Base-by-base conservation (phyloP, 2,329 filamentous ascomycete species). In the Lithohypha guttulata region DNA sequence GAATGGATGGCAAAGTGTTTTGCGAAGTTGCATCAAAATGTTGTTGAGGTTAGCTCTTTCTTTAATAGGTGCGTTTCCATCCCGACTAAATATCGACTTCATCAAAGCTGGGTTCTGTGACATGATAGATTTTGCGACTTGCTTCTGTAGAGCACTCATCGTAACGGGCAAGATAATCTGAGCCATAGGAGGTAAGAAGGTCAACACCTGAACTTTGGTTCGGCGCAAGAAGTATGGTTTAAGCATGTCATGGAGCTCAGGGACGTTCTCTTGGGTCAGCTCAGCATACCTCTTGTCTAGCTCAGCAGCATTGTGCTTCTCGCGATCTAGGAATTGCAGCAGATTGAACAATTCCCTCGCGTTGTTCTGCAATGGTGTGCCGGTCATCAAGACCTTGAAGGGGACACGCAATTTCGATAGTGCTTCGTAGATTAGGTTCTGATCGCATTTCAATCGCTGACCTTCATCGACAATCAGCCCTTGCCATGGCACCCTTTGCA, bases 141-240 rank as follows among this genome's bases (percentile, higher is more conserved):
- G 91, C 65, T 94, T 91, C 57, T 98, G 93, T 9, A 98, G 68
- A 10, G 85, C 70, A 2, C 84, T 87, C 87, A 96, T 95, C 2
- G 84, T 87, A n/a, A 98, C 79, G 0, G 91, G 91, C 3, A 98
- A 65, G 45, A 98, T 96, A 51, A 98, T 86, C 54, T 96, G 89
- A 1, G 83, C 81, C 75, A 98, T 86, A 0, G 89, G 80, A 1
- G 91, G 91, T 7, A 98, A 66, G 59, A 95, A 94, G 26, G 84
- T 89, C 37, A 98, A 68, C 0, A 95, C 89, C 45, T 89, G 80
- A 9, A 79, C 79, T 58, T 98, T 98, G 2, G 91, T 96, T 30
- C 91, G 79, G 32, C 79, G 73, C 20, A 81, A 59, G 51, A 81
- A 79, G 56, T 69, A 80, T 1, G 76, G 76, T 2, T 84, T 76